These are phyloP conservation scores for Mycena indigotica DNA, from an alignment of 768 basidiomycete species.

Conservation along the genomic window DNA sequence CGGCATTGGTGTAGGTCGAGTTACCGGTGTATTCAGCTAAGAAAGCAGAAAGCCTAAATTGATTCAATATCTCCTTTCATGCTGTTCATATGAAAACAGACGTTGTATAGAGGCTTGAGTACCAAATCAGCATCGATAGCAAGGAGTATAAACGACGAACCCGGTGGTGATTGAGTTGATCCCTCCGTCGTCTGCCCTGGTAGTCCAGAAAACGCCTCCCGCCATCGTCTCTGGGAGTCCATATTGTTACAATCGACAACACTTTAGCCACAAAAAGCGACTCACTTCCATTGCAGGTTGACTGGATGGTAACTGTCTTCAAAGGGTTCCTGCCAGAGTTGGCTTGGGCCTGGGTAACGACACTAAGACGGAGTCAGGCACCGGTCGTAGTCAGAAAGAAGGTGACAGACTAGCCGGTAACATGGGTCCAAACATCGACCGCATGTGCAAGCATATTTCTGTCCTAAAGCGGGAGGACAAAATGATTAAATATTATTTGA, in stretches of 20 bases:
- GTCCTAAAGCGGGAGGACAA: slow-evolving; percentile 28
- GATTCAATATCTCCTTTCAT: background rate
- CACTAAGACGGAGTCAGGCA: slow-evolving; percentile 29
- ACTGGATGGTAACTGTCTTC: slow-evolving; percentile 44
- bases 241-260: background rate
- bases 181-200: slow-evolving; percentile 41
- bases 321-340: slow-evolving; percentile 38
- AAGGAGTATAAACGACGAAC: slow-evolving; percentile 30
- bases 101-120: slow-evolving; percentile 42
- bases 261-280: background rate
- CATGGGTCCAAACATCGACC: slow-evolving; percentile 50
- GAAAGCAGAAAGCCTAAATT: slow-evolving; percentile 47
- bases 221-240: slow-evolving; percentile 47
- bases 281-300: slow-evolving; percentile 48
- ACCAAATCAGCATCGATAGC: background rate
- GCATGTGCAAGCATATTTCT: slow-evolving; percentile 44
- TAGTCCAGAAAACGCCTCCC: slow-evolving; percentile 60
- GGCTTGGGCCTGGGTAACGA: slow-evolving; percentile 45
- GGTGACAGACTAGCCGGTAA: slow-evolving; percentile 45
- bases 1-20: slow-evolving; percentile 47
- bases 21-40: slow-evolving; percentile 50
- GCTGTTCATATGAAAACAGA: slow-evolving; percentile 20
- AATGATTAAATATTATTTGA: background rate
- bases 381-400: background rate
- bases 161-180: slow-evolving; percentile 57